These are phyloP conservation scores for Blastomyces silverae DNA, from an alignment of 2,329 filamentous ascomycete genomes.

Conservation along the genomic window DNA sequence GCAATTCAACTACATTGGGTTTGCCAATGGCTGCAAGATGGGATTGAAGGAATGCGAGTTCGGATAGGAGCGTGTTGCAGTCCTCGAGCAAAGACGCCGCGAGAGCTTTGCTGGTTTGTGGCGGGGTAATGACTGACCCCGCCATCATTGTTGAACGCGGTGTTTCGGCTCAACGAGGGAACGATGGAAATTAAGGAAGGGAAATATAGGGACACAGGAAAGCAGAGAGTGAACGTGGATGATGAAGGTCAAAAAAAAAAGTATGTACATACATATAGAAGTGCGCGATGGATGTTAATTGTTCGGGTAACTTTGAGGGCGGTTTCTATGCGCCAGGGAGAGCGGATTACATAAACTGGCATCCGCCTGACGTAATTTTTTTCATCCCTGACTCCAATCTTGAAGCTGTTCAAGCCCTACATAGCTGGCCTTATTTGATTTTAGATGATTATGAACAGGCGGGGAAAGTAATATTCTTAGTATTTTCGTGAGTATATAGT, in stretches of 20 bases:
- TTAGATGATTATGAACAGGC: too few species aligned
- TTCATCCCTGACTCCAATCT: too few species aligned
- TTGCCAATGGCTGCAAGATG: slow-evolving; percentile 38
- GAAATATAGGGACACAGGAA: neutral
- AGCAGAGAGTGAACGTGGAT: neutral
- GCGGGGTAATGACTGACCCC: slow-evolving; percentile 1
- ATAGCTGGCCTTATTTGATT: neutral
- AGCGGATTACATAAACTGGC: slow-evolving; percentile 1
- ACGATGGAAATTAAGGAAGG: neutral
- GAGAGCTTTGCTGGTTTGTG: slow-evolving; percentile 19
- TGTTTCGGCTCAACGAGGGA: neutral
- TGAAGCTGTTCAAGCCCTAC: neutral
- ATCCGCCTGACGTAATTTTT: neutral
- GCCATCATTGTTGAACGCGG: neutral
- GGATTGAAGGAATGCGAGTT: slow-evolving; percentile 42
- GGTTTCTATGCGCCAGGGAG: neutral
- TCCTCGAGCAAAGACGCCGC: slow-evolving; percentile 32
- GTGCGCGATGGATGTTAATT: neutral
- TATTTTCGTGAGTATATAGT: too few species aligned
- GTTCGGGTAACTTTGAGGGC: neutral
- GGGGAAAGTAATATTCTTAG: too few species aligned
- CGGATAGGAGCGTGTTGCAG: slow-evolving; percentile 40
- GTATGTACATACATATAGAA: neutral
- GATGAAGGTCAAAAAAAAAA: neutral
- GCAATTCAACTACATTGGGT: slow-evolving; percentile 45